These are phyloP conservation scores for Ceriops decandra DNA, from an alignment of 345 rosid genomes.

Conservation along the genomic window DNA sequence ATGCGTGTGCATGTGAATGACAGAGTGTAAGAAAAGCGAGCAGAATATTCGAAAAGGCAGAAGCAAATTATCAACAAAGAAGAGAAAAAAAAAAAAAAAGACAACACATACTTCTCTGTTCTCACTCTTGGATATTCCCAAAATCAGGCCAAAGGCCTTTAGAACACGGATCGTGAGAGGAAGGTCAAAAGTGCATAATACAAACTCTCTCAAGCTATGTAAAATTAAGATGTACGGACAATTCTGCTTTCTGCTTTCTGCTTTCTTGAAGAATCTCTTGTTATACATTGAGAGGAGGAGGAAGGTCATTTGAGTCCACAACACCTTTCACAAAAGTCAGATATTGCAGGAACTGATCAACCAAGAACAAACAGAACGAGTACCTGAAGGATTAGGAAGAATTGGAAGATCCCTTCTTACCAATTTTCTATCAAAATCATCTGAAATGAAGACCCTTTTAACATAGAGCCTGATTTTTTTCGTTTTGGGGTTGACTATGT, in stretches of 20 bases:
- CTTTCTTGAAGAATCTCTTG: conserved; percentile 99
- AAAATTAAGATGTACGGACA: conserved; percentile 37
- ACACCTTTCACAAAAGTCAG: conserved; percentile 96
- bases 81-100: neutral
- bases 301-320: conserved; percentile 96
- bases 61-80: neutral
- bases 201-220: neutral
- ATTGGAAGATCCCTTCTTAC: conserved; percentile 37
- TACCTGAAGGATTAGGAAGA: neutral
- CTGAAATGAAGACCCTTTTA: conserved; percentile 91
- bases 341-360: conserved; percentile 80
- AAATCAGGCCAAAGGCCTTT: conserved; percentile 93
- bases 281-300: conserved; percentile 67
- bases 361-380: conserved; percentile 8
- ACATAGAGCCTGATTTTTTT: conserved; percentile 95
- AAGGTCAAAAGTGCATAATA: neutral
- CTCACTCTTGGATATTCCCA: conserved; percentile 86
- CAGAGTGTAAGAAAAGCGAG: neutral
- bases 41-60: neutral
- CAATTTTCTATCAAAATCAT: conserved; percentile 97
- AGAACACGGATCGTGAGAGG: conserved; percentile 43
- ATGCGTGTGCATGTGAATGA: neutral
- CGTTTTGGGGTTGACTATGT: conserved; percentile 79
- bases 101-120: conserved; percentile 66
- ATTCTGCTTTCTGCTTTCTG: conserved; percentile 71